Conservation (phyloP, 2,329 filamentous ascomycete species). For the Apiospora pterosperma region DNA sequence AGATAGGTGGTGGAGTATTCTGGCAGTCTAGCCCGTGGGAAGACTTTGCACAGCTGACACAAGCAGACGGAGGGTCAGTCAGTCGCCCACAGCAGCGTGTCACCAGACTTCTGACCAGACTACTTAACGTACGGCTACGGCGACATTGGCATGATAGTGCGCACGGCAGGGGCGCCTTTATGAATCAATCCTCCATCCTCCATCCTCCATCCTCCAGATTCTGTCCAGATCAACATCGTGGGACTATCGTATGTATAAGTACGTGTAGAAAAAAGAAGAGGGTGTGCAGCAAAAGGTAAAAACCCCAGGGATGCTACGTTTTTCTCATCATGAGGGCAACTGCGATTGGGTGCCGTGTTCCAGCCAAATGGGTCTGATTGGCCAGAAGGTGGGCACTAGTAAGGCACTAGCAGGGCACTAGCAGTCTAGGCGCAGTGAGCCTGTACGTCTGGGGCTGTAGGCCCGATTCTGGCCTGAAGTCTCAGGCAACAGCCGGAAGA, state of each 20-base stretch:
- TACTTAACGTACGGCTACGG: background rate
- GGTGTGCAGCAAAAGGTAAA: background rate
- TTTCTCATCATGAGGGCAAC: background rate
- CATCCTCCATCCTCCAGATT: too few species aligned
- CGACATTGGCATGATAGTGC: background rate
- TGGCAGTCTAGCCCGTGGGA: background rate
- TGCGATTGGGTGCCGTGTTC: background rate
- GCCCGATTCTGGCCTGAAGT: background rate
- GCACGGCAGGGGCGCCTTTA: background rate
- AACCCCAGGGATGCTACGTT: background rate
- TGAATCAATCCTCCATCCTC: too few species aligned
- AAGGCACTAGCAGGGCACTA: background rate
- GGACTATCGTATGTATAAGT: background rate
- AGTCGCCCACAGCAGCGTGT: too few species aligned
- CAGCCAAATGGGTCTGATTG: background rate
- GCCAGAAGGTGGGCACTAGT: background rate
- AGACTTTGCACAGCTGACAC: too few species aligned
- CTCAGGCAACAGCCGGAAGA: background rate
- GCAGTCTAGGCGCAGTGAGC: background rate
- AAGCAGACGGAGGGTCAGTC: too few species aligned
- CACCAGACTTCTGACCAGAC: background rate
- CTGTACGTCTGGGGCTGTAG: too few species aligned
- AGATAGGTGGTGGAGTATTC: background rate
- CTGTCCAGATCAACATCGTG: background rate
- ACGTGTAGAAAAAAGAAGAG: too few species aligned